A percentile compares a stretch with the other conserved stretches of the same genome.
These are phyloP conservation scores for Brettanomyces naardenensis DNA, from an alignment of 805 yeast genomes.

Conservation along the genomic window DNA sequence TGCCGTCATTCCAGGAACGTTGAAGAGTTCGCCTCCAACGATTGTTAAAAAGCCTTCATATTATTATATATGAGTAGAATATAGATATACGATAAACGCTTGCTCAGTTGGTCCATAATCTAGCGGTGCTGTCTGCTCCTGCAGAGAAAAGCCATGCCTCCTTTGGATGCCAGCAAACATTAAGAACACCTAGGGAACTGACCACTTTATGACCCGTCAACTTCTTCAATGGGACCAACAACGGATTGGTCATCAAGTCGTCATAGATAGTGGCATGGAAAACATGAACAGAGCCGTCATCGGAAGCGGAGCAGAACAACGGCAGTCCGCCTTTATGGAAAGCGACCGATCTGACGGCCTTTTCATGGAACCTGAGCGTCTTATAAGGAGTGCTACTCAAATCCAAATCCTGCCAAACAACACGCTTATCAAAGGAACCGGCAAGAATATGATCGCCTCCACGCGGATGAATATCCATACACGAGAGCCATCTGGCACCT, in stretches of 20 bases:
- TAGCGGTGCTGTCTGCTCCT: slow-evolving; percentile 94
- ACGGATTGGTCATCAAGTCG: slow-evolving; percentile 89
- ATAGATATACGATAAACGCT: not conserved
- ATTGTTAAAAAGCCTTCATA: not conserved
- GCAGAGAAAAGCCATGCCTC: slow-evolving; percentile 98
- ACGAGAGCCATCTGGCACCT: slow-evolving; percentile 91
- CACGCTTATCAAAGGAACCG: slow-evolving; percentile 89
- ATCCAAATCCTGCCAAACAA: slow-evolving; percentile 96
- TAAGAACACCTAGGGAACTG: slow-evolving; percentile 78
- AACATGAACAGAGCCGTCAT: slow-evolving; percentile 87
- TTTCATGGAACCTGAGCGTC: slow-evolving; percentile 88
- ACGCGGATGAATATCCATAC: slow-evolving; percentile 89
- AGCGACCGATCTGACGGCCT: slow-evolving; percentile 82
- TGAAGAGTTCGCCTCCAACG: not conserved
- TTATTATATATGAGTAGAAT: too few relatives aligned
- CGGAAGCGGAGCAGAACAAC: slow-evolving; percentile 88
- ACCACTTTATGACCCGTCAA: slow-evolving; percentile 81
- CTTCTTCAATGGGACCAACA: slow-evolving; percentile 92
- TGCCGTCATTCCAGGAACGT: not conserved
- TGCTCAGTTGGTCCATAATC: slow-evolving; percentile 83
- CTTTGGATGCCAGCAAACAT: slow-evolving; percentile 90
- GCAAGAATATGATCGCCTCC: slow-evolving; percentile 88
- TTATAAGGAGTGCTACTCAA: slow-evolving; percentile 85
- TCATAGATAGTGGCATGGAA: slow-evolving; percentile 97
- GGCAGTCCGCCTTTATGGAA: slow-evolving; percentile 86